Conservation (phyloP, 1,139 yeast species). For the Pichia sp. region DNA sequence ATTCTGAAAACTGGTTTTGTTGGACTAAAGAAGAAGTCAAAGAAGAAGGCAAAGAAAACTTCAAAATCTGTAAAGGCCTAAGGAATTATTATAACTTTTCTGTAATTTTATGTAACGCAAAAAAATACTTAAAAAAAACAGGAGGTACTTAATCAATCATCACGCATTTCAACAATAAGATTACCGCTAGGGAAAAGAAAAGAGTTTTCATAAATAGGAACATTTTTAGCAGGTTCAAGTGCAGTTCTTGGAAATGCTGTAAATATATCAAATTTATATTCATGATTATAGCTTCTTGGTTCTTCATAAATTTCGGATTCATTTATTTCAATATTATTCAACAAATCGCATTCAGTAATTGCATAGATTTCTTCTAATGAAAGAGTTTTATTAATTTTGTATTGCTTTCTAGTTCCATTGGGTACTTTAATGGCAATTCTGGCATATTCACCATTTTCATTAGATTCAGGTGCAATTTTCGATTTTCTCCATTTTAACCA, state of each 20-base stretch:
- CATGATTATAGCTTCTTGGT: conserved; percentile 39
- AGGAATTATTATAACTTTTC: conserved; percentile 35
- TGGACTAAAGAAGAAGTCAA: conserved; percentile 25
- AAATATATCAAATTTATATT: conserved; percentile 40
- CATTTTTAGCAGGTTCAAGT: conserved; percentile 28
- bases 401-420: conserved; percentile 44
- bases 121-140: conserved; percentile 36
- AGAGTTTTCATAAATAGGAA: conserved; percentile 36
- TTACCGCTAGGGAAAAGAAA: conserved; percentile 57
- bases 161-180: conserved; percentile 32
- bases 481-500: conserved; percentile 47
- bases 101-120: conserved; percentile 32
- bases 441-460: conserved; percentile 31
- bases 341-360: conserved; percentile 42
- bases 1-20: conserved; percentile 22
- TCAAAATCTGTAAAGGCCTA: conserved; percentile 5
- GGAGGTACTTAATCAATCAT: neutral
- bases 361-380: conserved; percentile 53
- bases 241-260: conserved; percentile 50
- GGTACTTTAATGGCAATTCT: conserved; percentile 55
- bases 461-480: conserved; percentile 33
- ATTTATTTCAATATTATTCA: conserved; percentile 26
- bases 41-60: conserved; percentile 22
- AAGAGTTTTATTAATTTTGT: conserved; percentile 41
- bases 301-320: conserved; percentile 15